phyloP scores from a whole-genome alignment of 2,329 filamentous ascomycete species.

The Diaporthe capsici region DNA sequence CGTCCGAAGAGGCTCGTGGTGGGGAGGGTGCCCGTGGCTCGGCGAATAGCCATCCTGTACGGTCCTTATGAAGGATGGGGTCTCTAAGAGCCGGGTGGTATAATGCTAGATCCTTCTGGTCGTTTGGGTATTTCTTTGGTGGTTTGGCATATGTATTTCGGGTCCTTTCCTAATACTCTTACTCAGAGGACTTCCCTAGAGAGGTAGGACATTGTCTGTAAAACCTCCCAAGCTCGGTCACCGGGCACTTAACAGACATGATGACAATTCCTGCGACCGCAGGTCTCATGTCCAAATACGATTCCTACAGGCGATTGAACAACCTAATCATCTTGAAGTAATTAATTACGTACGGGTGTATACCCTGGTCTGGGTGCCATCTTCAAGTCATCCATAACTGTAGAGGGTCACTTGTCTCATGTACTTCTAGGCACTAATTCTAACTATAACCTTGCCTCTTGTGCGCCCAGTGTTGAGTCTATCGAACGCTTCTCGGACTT shows the following conservation, averaged over 20 bases:
- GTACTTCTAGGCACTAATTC: neutral
- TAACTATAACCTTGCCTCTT: constrained; percentile 10
- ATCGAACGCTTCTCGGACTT: constrained; percentile 22
- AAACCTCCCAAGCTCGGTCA: neutral
- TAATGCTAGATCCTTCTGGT: neutral
- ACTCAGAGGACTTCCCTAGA: neutral
- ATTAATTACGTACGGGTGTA: neutral
- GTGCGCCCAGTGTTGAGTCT: constrained; percentile 14
- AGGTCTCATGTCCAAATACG: neutral
- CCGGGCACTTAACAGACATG: neutral
- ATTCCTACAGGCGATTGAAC: neutral
- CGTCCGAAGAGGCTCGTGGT: neutral
- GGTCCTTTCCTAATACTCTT: neutral
- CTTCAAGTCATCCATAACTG: neutral
- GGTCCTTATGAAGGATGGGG: neutral
- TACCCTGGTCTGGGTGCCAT: neutral
- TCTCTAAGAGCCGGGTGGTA: neutral
- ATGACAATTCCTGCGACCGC: neutral
- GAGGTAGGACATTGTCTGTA: neutral
- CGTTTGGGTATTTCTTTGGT: neutral
- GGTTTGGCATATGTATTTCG: neutral
- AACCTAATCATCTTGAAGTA: neutral
- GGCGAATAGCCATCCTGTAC: neutral
- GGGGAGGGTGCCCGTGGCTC: neutral
- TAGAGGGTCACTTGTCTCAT: neutral